Conservation (phyloP, 257 asterid genomes). For the Verbascum thapsus region DNA sequence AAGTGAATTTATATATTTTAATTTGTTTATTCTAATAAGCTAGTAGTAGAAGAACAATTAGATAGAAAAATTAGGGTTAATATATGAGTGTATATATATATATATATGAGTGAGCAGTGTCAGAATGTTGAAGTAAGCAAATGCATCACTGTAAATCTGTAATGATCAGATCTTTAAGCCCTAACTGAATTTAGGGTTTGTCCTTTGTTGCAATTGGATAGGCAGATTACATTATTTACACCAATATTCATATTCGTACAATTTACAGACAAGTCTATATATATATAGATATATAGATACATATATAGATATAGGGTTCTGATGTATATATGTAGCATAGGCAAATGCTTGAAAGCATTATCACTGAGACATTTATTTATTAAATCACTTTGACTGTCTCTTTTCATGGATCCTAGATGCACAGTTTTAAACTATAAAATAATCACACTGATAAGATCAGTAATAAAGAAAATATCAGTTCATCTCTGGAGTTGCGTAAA, state of each 20-base stretch:
- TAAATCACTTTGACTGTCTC: constrained; percentile 36
- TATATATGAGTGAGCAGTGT: not conserved
- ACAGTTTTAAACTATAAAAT: not conserved
- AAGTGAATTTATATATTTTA: too few species aligned
- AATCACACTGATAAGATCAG: not conserved
- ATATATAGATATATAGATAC: not conserved
- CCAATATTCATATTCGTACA: constrained; percentile 32
- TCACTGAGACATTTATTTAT: constrained; percentile 15
- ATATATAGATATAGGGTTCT: constrained; percentile 15
- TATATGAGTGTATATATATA: constrained; percentile 20
- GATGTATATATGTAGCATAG: constrained; percentile 10
- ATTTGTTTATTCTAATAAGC: too few species aligned
- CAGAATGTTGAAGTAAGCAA: constrained; percentile 31
- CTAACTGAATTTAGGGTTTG: constrained; percentile 38
- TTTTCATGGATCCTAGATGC: constrained; percentile 29
- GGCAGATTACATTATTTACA: constrained; percentile 28
- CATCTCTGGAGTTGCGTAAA: too few species aligned
- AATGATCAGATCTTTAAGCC: constrained; percentile 5
- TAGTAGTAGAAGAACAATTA: constrained; percentile 10
- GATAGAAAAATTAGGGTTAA: not conserved
- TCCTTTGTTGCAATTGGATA: constrained; percentile 36
- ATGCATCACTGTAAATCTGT: constrained; percentile 29
- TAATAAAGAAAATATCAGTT: too few species aligned
- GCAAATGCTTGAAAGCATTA: constrained; percentile 15
- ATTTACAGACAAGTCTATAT: constrained; percentile 29